A percentile compares a stretch with the other conserved stretches of the same genome.
Conservation (phyloP, 2,329 filamentous ascomycete species). For the Talaromyces albobiverticillius region DNA sequence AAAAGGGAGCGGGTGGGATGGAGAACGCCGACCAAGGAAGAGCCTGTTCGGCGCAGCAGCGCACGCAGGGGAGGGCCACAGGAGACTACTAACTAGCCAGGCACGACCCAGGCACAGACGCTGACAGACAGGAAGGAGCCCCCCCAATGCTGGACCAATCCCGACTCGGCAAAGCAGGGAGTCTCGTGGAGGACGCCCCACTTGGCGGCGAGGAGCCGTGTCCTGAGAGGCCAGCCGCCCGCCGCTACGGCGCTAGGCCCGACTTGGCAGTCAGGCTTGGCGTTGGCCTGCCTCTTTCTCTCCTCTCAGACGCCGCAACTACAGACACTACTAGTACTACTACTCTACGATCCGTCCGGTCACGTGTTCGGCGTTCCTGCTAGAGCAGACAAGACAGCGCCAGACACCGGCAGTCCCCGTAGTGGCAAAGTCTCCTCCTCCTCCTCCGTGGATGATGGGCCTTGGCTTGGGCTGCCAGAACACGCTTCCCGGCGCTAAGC, state of each 20-base stretch:
- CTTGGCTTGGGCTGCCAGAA: too few species aligned
- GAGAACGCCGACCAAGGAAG: neutral
- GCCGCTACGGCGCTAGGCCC: neutral
- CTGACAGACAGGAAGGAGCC: neutral
- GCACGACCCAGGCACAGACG: neutral
- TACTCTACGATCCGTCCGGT: too few species aligned
- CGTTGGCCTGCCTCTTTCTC: too few species aligned
- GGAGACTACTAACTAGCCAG: neutral
- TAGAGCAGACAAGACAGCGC: too few species aligned
- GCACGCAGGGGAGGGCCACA: neutral
- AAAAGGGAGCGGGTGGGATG: constrained; percentile 14
- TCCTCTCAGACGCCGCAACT: too few species aligned
- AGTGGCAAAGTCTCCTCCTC: too few species aligned
- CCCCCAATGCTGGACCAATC: neutral
- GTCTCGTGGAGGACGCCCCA: constrained; percentile 6
- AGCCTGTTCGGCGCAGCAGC: neutral
- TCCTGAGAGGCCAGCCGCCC: neutral
- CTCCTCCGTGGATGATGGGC: too few species aligned
- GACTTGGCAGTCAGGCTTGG: too few species aligned
- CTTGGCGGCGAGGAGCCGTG: neutral
- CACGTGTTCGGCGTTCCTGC: too few species aligned
- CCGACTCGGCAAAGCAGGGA: neutral
- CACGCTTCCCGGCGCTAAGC: too few species aligned
- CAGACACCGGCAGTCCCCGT: too few species aligned
- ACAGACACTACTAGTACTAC: too few species aligned